These are phyloP conservation scores for Moniliophthora roreri DNA, from an alignment of 1,284 basidiomycete genomes.

Conservation along the genomic window DNA sequence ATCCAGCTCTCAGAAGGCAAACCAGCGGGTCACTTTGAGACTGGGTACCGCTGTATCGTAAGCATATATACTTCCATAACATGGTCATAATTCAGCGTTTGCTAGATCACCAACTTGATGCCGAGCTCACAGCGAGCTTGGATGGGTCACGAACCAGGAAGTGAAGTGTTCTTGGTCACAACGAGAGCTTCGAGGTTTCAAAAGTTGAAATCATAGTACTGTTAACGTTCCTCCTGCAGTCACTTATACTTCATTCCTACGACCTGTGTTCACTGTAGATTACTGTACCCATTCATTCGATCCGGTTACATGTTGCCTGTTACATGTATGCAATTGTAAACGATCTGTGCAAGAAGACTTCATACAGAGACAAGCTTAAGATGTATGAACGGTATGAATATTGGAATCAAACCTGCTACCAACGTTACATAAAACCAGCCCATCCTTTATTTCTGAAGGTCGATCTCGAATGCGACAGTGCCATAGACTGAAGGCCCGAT, in stretches of 20 bases:
- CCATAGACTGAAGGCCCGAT: no score
- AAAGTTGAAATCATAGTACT: constrained; percentile 25
- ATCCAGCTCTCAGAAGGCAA: constrained; percentile 51
- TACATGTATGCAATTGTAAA: no score
- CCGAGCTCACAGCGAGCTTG: constrained; percentile 64
- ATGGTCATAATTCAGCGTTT: neutral
- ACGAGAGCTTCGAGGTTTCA: constrained; percentile 62
- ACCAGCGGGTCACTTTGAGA: constrained; percentile 53
- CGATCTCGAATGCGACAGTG: no score
- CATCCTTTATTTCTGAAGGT: no score
- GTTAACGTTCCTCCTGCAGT: neutral
- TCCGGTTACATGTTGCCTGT: no score
- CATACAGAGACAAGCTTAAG: no score
- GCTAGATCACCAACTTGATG: constrained; percentile 61
- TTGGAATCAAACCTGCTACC: no score
- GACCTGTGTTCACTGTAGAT: no score
- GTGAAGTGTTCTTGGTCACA: constrained; percentile 67
- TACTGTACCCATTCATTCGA: no score
- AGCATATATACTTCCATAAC: constrained; percentile 20
- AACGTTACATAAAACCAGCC: no score
- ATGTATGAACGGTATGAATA: no score
- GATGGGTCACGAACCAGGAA: constrained; percentile 52
- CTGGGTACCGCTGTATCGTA: constrained; percentile 74
- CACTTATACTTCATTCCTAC: neutral
- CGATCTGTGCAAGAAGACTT: no score